Base-by-base conservation (phyloP, 2,329 filamentous ascomycete species). In the Diplodia scrobiculata region DNA sequence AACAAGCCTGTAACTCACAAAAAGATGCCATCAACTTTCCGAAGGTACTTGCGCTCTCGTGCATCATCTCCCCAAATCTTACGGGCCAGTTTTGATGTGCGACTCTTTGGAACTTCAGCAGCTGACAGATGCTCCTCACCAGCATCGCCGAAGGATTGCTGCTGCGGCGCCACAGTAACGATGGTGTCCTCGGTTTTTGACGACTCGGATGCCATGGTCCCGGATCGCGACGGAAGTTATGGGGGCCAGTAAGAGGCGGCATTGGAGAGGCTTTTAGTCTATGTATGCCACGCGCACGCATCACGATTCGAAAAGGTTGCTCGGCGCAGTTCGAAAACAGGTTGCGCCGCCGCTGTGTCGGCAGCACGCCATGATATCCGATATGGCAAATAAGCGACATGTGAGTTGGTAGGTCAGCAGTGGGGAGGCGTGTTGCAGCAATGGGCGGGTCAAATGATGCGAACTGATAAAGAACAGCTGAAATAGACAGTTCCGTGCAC, bases 361-460 rank as follows among this genome's bases (percentile, higher is more conserved):
- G 41, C n/a, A 62, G 58, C 58, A 62, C 58, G 58, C 45, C 58
- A 62, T 62, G 58, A 27, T 17, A n/a, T 17, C 45, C 45, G 58
- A 50, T 19, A 62, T 62, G 48, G 58, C 58, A 62, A 62, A 50
- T 36, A 50, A 10, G 34, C 29, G 58, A 62, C 58, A 32, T 25
- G 45, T 62, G 58, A 36, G 41, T 17, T n/a, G 6, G n/a, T 32
- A 50, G 27, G 45, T 62, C 58, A 62, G 58, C 58, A 62, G 58
- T 62, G 58, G 58, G 55, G 11, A 25, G 11, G 58, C 36, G 58
- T 36, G 45, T 29, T 62, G 58, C 58, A 50, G 58, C 58, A 62
- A 62, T 62, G 50, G 58, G 58, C 29, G 58, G 58, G 45, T 62
- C 41, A 50, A 19, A 50, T 62, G 58, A 47, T 62, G 58, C 58